Evolutionary conservation across 1,284 basidiomycete genomes (phyloP).

Genomic region (Malassezia slooffiae): DNA sequence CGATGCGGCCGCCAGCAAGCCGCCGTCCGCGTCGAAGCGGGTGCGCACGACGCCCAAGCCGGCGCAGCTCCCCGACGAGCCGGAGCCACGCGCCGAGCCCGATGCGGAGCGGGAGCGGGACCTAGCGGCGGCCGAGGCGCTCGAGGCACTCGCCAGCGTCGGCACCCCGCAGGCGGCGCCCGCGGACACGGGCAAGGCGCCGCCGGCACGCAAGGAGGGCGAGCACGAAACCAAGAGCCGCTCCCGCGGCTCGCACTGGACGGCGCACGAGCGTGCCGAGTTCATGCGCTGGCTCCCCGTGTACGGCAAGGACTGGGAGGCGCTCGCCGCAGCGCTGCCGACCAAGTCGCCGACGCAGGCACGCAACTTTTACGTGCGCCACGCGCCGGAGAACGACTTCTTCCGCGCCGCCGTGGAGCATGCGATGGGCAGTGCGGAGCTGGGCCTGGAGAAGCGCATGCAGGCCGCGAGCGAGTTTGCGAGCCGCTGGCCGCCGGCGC

Average conservation of each 20-base stretch:
- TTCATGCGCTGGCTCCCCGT: constrained; percentile 59
- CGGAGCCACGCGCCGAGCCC: neutral
- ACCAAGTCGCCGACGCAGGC: constrained; percentile 72
- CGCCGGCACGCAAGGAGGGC: neutral
- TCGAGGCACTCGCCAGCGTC: constrained; percentile 44
- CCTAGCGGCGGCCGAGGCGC: constrained; percentile 46
- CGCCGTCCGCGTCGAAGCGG: neutral
- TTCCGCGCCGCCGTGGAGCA: constrained; percentile 30
- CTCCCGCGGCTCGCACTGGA: constrained; percentile 50
- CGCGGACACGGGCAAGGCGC: constrained; percentile 5
- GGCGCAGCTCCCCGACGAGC: neutral
- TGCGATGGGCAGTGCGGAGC: constrained; percentile 23
- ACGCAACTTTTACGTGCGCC: constrained; percentile 54
- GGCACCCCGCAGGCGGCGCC: neutral
- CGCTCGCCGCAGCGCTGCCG: constrained; percentile 62
- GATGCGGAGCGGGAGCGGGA: constrained; percentile 36
- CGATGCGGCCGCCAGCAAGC: constrained; percentile 14
- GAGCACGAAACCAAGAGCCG: constrained; percentile 10
- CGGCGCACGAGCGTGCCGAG: constrained; percentile 50
- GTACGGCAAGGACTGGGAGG: constrained; percentile 64
- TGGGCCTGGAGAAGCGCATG: constrained; percentile 18
- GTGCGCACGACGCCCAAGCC: neutral
- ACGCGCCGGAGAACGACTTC: constrained; percentile 35
- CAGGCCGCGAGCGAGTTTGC: constrained; percentile 6
- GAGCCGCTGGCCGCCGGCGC: constrained; percentile 7